Percentiles rank a stretch among this genome's conserved stretches.
Conservation (phyloP, 805 yeast genomes). For the Kodamaea fukazawae region DNA sequence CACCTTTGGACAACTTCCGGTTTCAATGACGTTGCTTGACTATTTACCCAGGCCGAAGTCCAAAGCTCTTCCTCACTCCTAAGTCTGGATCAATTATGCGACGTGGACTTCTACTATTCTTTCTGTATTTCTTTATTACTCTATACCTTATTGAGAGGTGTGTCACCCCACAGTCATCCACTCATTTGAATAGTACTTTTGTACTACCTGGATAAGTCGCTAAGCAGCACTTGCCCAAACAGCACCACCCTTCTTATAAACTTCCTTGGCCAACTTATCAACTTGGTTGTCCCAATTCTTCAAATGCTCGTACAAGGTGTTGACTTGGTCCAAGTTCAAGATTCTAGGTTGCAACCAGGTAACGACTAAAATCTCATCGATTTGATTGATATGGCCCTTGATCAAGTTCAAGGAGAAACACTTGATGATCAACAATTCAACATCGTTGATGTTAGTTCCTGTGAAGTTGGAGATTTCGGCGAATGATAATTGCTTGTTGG, state of each 20-base stretch:
- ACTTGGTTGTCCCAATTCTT: constrained; percentile 79
- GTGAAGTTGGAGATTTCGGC: constrained; percentile 66
- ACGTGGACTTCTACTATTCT: no score
- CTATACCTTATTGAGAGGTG: no score
- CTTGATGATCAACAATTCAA: constrained; percentile 88
- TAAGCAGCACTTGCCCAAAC: constrained; percentile 34
- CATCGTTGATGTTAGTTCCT: constrained; percentile 66
- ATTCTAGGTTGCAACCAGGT: constrained; percentile 97
- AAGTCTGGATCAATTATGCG: no score
- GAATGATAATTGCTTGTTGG: constrained; percentile 71
- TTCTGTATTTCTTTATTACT: no score
- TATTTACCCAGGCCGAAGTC: no score
- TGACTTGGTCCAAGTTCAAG: constrained; percentile 77
- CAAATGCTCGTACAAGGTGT: constrained; percentile 69
- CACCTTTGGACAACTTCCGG: no score
- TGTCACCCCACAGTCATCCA: neutral
- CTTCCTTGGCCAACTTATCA: constrained; percentile 48
- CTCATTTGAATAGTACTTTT: neutral
- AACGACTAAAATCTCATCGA: constrained; percentile 70
- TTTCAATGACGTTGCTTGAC: no score
- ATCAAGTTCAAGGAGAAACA: constrained; percentile 81
- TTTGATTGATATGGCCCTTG: constrained; percentile 90
- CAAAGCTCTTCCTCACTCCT: no score
- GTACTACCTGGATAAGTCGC: neutral
- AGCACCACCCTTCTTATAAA: constrained; percentile 38